A percentile compares a stretch with the other conserved stretches of the same genome.
These are phyloP conservation scores for Candida incommunis DNA, from an alignment of 805 yeast genomes.

Conservation along the genomic window DNA sequence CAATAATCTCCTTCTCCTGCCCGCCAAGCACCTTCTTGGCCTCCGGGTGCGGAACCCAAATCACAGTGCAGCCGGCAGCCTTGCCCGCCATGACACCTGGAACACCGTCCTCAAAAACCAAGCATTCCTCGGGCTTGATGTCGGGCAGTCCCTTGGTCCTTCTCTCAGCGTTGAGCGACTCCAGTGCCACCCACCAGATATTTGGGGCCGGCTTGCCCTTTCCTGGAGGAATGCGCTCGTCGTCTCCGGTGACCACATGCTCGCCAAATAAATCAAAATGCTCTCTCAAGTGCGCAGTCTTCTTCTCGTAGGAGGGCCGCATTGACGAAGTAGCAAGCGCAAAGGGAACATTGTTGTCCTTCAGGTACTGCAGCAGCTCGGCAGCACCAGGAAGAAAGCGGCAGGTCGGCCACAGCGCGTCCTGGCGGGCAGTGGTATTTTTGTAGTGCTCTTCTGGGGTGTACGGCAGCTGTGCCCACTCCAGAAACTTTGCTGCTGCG, in stretches of 20 bases:
- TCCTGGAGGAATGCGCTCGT: conserved; percentile 66
- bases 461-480: conserved; percentile 51
- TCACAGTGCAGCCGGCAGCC: conserved; percentile 71
- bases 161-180: conserved; percentile 46
- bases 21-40: conserved; percentile 44
- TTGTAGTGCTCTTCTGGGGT: conserved; percentile 51
- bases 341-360: conserved; percentile 47
- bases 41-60: conserved; percentile 86
- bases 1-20: conserved; percentile 32
- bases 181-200: conserved; percentile 76
- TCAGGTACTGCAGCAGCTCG: conserved; percentile 45
- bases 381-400: conserved; percentile 74
- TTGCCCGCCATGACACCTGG: conserved; percentile 82
- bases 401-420: conserved; percentile 44
- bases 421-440: conserved; percentile 39
- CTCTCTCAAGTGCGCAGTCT: conserved; percentile 56
- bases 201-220: conserved; percentile 91
- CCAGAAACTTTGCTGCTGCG: conserved; percentile 51
- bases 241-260: conserved; percentile 80
- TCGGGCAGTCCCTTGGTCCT: conserved; percentile 25
- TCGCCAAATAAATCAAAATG: conserved; percentile 52
- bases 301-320: conserved; percentile 42
- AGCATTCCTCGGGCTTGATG: conserved; percentile 61
- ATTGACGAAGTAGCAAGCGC: conserved; percentile 86
- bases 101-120: conserved; percentile 90